Conservation (phyloP, 352 stramenopile genomes). For the Pythium sukuiense region DNA sequence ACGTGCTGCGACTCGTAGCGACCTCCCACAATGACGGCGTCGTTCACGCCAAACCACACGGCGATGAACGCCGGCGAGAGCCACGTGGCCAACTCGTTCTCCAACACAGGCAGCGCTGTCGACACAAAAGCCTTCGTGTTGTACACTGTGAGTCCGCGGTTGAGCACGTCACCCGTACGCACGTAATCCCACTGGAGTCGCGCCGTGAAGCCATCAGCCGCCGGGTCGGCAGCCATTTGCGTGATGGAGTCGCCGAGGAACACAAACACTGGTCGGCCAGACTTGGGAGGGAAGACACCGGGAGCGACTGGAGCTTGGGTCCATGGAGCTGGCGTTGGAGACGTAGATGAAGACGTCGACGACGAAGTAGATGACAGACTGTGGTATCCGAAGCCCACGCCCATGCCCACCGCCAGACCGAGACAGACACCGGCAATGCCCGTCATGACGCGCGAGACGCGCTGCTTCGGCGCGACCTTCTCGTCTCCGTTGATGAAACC, state of each 20-base stretch:
- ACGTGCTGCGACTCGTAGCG: slow-evolving; percentile 40
- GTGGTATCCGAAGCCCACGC: neutral
- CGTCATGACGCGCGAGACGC: neutral
- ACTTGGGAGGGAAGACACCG: neutral
- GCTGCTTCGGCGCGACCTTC: neutral
- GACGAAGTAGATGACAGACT: neutral
- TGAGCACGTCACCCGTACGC: slow-evolving; percentile 49
- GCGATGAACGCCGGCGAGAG: slow-evolving; percentile 31
- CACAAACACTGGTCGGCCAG: neutral
- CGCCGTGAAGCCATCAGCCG: neutral
- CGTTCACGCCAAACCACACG: slow-evolving; percentile 54
- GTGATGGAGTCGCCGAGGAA: neutral
- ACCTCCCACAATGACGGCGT: slow-evolving; percentile 36
- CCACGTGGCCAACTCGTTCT: slow-evolving; percentile 29
- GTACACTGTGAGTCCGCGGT: slow-evolving; percentile 53
- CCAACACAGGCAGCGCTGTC: slow-evolving; percentile 29
- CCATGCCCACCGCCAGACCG: neutral
- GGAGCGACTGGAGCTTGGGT: neutral
- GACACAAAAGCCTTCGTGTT: slow-evolving; percentile 47
- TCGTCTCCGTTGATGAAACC: neutral
- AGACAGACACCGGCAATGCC: neutral
- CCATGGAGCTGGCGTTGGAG: neutral
- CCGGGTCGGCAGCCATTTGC: neutral
- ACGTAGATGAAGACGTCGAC: neutral
- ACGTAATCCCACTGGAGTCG: slow-evolving; percentile 28